Evolutionary conservation across 139 green algal genomes (phyloP).

Genomic region (Picochlorum sp.): DNA sequence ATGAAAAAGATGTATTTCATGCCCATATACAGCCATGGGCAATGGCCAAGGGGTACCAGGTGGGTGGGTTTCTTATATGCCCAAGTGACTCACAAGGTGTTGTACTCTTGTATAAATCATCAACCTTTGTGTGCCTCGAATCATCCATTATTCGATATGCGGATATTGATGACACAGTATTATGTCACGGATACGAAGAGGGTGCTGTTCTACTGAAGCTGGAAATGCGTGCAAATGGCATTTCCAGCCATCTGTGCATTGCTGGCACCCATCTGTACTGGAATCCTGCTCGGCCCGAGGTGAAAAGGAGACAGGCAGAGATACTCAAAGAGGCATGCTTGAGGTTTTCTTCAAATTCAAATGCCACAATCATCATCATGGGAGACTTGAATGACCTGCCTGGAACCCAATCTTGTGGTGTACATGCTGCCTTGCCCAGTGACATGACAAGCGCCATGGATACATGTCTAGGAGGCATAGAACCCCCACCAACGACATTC

Average conservation of each 20-base stretch:
- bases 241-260: conserved; percentile 17
- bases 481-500: conserved; percentile 44
- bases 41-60: too few relatives aligned
- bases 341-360: conserved; percentile 22
- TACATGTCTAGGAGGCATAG: conserved; percentile 12
- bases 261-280: conserved; percentile 50
- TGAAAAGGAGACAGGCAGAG: conserved; percentile 34
- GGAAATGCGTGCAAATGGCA: conserved; percentile 9
- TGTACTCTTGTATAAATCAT: too few relatives aligned
- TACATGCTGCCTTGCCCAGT: not conserved
- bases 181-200: conserved; percentile 6
- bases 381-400: conserved; percentile 33
- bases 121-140: too few relatives aligned
- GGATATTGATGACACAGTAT: too few relatives aligned
- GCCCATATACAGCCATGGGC: too few relatives aligned
- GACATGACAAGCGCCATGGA: conserved; percentile 3
- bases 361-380: not conserved
- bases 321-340: conserved; percentile 3
- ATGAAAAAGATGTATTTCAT: conserved; percentile 1
- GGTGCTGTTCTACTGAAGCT: conserved; percentile 32
- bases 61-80: too few relatives aligned
- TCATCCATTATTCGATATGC: too few relatives aligned
- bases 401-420: not conserved
- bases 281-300: conserved; percentile 36
- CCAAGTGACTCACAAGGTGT: too few relatives aligned